These are phyloP conservation scores for Venturia oleaginea DNA, from an alignment of 2,329 filamentous ascomycete species.

Conservation along the genomic window DNA sequence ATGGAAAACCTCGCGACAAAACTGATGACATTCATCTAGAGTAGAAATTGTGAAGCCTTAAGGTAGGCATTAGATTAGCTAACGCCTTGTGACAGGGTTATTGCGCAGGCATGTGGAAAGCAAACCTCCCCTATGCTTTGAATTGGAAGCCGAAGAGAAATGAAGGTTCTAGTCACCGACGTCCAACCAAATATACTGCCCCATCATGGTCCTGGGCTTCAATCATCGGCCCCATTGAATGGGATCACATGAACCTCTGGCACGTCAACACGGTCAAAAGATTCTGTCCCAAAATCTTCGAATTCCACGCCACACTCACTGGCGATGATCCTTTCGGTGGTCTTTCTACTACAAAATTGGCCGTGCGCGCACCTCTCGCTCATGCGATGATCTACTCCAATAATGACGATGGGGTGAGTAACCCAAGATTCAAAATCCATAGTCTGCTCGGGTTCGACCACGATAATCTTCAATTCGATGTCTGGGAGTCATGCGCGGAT, in stretches of 20 bases:
- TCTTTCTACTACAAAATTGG: neutral
- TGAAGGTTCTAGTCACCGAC: neutral
- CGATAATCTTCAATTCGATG: neutral
- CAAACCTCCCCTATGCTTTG: neutral
- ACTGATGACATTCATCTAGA: no score
- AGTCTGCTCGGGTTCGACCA: neutral
- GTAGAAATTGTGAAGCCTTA: no score
- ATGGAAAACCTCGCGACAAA: no score
- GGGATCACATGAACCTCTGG: neutral
- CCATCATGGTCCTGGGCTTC: constrained; percentile 6
- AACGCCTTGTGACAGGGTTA: no score
- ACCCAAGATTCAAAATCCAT: neutral
- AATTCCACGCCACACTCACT: neutral
- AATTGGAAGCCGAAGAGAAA: neutral
- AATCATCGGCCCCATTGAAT: neutral
- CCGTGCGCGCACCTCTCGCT: neutral
- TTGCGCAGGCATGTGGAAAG: neutral
- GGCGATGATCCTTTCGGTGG: neutral
- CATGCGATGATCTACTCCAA: neutral
- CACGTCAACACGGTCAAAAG: neutral
- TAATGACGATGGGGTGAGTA: neutral
- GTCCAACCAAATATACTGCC: neutral
- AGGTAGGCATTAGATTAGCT: no score
- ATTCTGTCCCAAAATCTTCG: neutral
- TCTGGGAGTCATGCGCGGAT: neutral